Evolutionary conservation across 129 eudicot species (phyloP), one percentile per base, ranked within the genome.

Genomic region (Tagetes erecta): DNA sequence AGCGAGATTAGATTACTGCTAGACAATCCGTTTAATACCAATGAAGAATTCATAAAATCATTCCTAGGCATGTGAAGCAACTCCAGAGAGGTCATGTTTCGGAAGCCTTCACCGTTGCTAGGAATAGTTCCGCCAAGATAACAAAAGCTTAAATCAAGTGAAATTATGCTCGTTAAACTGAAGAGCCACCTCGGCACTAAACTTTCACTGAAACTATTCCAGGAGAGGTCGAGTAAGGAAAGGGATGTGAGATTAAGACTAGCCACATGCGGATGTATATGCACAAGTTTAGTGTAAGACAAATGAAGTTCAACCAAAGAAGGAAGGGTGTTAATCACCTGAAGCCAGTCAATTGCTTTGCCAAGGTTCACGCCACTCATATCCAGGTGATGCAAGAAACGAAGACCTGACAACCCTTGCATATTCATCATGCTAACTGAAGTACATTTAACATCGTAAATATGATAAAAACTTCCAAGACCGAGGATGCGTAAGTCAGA

Each of bases 331-430:
- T 34, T 34, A 7, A 59, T 59, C 20, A 59, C 65, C 41, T 59
- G 65, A 59, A 27, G 0, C 65, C 65, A 59, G 11, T 59, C 2
- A 2, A 11, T 34, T 59, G 65, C 0, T 59, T 59, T 59, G 5
- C 65, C 10, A 5, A 59, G 65, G 65, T 59, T 11, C 14, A 59
- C 41, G 8, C 65, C 65, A 59, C 8, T 10, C 40, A 59, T 10
- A 33, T 59, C 65, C 14, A 59, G 65, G 41, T 33, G 40, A 33
- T 9, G 7, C 41, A 59, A 34, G 2, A 8, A 31, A 34, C 40
- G 41, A 2, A 59, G 65, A 59, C 41, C 34, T 59, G 65, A 59
- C 41, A 59, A 59, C 65, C 65, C 33, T 13, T 57, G 34, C 64
- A 57, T 57, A 8, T 57, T 57, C 13, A 4, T 0, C 64, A 57